Conservation (phyloP, 306 rosid genomes). For the Astragalus membranaceus region DNA sequence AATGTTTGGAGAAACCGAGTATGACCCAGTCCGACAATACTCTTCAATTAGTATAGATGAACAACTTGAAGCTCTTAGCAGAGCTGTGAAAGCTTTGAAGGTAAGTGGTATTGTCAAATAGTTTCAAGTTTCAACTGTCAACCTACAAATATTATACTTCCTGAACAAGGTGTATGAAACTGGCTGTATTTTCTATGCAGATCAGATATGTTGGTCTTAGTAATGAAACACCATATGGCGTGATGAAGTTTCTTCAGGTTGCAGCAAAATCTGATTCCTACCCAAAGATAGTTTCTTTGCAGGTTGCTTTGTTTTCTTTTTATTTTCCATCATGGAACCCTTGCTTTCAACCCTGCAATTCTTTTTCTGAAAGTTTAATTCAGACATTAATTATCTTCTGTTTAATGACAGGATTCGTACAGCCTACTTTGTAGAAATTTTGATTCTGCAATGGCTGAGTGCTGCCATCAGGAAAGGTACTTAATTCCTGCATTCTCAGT, state of each 20-base stretch:
- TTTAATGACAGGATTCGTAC: slow-evolving; percentile 66
- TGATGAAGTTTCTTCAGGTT: slow-evolving; percentile 81
- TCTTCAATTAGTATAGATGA: slow-evolving; percentile 58
- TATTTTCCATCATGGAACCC: not conserved
- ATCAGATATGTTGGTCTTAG: slow-evolving; percentile 82
- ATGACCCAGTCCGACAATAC: slow-evolving; percentile 61
- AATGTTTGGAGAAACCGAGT: slow-evolving; percentile 89
- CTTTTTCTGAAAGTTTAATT: slow-evolving; percentile 6
- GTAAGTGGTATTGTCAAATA: slow-evolving; percentile 25
- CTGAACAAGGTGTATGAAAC: not conserved
- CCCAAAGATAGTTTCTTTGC: slow-evolving; percentile 70
- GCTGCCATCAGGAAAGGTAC: slow-evolving; percentile 96
- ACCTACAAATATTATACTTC: not conserved
- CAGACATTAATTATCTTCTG: slow-evolving; percentile 24
- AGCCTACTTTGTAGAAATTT: slow-evolving; percentile 74
- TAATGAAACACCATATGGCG: slow-evolving; percentile 89
- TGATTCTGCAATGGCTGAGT: slow-evolving; percentile 85
- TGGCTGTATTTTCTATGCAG: slow-evolving; percentile 33
- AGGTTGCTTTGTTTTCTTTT: slow-evolving; percentile 44
- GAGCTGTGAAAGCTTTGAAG: slow-evolving; percentile 68
- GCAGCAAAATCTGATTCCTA: slow-evolving; percentile 39
- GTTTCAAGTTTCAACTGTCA: slow-evolving; percentile 14
- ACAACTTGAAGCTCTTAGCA: slow-evolving; percentile 69
- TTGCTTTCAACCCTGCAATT: no score
- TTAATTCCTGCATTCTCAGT: no score